Conservation (phyloP, 352 stramenopile genomes). For the Phytophthora fragariae region DNA sequence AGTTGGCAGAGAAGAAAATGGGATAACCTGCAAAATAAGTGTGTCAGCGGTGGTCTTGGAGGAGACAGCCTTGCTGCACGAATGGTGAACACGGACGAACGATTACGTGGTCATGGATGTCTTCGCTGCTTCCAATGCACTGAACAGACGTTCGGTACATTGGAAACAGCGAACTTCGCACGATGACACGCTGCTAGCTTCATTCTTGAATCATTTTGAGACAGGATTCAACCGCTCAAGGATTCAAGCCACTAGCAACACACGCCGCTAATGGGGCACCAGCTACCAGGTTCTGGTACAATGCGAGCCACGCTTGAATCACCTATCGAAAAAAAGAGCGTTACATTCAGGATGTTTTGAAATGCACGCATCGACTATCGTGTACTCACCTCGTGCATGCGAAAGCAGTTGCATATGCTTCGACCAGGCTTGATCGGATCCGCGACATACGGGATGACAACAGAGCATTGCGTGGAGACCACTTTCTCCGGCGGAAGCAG, state of each 20-base stretch:
- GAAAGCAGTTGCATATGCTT: conserved; percentile 85
- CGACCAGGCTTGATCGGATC: conserved; percentile 76
- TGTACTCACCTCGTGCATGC: conserved; percentile 72
- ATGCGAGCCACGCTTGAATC: conserved; percentile 51
- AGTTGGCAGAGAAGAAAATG: conserved; percentile 1
- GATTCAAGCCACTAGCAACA: conserved; percentile 19
- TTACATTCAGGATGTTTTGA: conserved; percentile 7
- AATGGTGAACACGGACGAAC: conserved; percentile 9
- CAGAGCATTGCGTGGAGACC: conserved; percentile 37
- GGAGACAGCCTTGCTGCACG: conserved; percentile 32
- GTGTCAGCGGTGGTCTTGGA: conserved; percentile 29
- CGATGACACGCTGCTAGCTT: conserved; percentile 1
- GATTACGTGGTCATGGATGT: conserved; percentile 7
- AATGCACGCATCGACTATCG: background rate
- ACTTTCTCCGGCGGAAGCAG: conserved; percentile 61
- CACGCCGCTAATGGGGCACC: conserved; percentile 38
- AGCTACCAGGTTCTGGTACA: conserved; percentile 52
- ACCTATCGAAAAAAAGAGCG: conserved; percentile 29
- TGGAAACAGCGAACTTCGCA: conserved; percentile 10
- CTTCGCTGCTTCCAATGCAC: background rate
- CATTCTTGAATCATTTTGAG: conserved; percentile 11
- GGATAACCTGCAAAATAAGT: conserved; percentile 13
- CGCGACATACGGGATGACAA: conserved; percentile 70
- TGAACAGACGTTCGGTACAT: background rate
- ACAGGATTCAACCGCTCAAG: conserved; percentile 18